These are phyloP conservation scores for Termitomyces sp. DNA, from an alignment of 1,284 basidiomycete genomes.

Conservation along the genomic window DNA sequence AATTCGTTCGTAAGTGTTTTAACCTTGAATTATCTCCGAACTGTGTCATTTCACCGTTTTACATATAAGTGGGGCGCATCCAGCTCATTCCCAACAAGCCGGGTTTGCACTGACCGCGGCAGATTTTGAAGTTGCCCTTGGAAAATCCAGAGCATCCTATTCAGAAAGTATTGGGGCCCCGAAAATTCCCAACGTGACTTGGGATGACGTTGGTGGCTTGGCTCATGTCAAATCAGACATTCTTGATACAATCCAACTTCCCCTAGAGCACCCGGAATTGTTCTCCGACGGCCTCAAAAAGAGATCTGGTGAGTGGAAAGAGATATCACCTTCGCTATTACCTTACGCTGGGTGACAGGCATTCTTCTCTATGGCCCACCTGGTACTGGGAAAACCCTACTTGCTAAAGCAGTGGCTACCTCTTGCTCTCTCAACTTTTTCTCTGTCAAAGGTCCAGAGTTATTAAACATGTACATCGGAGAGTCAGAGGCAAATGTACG, in stretches of 20 bases:
- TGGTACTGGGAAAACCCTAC: slow-evolving; percentile 92
- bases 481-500: slow-evolving; percentile 97
- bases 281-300: slow-evolving; percentile 95
- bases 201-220: slow-evolving; percentile 97
- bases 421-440: slow-evolving; percentile 91
- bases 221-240: slow-evolving; percentile 90
- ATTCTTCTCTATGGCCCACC: slow-evolving; percentile 91
- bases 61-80: slow-evolving; percentile 17
- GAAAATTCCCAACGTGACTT: slow-evolving; percentile 93
- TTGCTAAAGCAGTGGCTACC: slow-evolving; percentile 92
- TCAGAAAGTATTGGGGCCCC: slow-evolving; percentile 94
- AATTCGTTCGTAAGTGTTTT: slow-evolving; percentile 33
- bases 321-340: not conserved
- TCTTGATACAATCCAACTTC: slow-evolving; percentile 94
- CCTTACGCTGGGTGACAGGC: slow-evolving; percentile 38
- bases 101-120: slow-evolving; percentile 57
- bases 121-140: slow-evolving; percentile 75
- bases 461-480: slow-evolving; percentile 98
- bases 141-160: slow-evolving; percentile 76
- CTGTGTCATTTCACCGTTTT: not conserved
- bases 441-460: slow-evolving; percentile 95
- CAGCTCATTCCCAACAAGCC: slow-evolving; percentile 34
- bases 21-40: slow-evolving; percentile 3
- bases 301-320: slow-evolving; percentile 69
- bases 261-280: slow-evolving; percentile 90